Evolutionary conservation across 306 rosid species (phyloP), one percentile per base, ranked within the genome.

Genomic region (Neltuma alba): DNA sequence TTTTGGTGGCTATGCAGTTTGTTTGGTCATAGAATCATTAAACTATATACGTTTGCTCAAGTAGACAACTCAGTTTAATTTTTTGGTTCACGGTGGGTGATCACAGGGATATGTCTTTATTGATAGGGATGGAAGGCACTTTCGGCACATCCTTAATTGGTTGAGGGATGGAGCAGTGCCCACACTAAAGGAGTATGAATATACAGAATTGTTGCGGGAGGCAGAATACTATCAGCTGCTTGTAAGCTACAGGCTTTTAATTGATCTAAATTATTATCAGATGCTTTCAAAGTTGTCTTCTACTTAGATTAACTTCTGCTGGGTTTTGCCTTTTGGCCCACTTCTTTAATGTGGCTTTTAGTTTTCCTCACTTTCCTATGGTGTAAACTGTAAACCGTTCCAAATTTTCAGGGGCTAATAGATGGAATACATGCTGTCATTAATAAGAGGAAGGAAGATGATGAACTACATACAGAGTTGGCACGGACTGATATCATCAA

Each of bases 71-170:
- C 27, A 9, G 50, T 10, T 65, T 57, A 25, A 50, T 18, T 14
- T 79, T 48, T 37, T 72, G 64, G 57, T 64, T 60, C 42, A 38
- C 73, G 54, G 40, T 79, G 78, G 63, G 42, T 80, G 74, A 20
- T 87, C 78, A 83, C 90, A 92, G 98, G 98, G 97, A 40, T 91
- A 79, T 85, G 91, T 92, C 45, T 92, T 92, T 84, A 81, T 94
- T 67, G 98, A 94, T 55, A 87, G 98, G 80, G 98, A 94, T 83
- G 98, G 98, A 38, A 84, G 85, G 76, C 97, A 91, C 84, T 92
- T 94, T 67, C 88, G 98, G 6, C 97, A 94, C 81, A 89, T 94
- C 79, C 98, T 94, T 74, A 94, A 94, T 85, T 94, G 97, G 97
- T 87, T 94, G 62, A 90, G 98, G 74, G 97, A 94, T 36, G 93